Conservation (phyloP, 129 eudicot species). For the Flaveria bidentis region DNA sequence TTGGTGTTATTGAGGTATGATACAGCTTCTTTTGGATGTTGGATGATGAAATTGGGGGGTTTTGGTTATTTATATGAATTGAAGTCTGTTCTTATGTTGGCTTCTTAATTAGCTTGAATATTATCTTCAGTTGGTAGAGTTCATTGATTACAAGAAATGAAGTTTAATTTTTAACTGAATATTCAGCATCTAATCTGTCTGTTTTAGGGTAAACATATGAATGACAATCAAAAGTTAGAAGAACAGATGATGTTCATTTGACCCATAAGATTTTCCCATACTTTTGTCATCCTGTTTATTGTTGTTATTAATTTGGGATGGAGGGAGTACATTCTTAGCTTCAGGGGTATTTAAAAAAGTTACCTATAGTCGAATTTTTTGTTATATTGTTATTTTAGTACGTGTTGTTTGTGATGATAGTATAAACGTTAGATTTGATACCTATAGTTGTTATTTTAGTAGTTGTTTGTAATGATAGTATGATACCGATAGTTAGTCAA, state of each 20-base stretch:
- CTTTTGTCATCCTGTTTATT: neutral
- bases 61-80: neutral
- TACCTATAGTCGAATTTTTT: neutral
- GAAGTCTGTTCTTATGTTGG: neutral
- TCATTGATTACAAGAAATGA: too few relatives aligned
- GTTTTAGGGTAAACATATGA: too few relatives aligned
- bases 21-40: neutral
- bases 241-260: too few relatives aligned
- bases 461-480: neutral
- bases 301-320: neutral
- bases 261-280: neutral
- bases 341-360: neutral
- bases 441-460: neutral
- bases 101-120: neutral
- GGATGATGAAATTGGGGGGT: slow-evolving; percentile 20
- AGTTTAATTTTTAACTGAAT: too few relatives aligned
- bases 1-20: slow-evolving; percentile 58
- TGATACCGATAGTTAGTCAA: neutral
- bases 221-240: too few relatives aligned
- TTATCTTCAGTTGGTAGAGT: too few relatives aligned
- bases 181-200: too few relatives aligned
- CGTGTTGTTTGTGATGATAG: neutral
- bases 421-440: neutral
- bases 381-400: neutral
- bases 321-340: neutral